Conservation (phyloP, 1,284 basidiomycete species). For the Hypsizygus ulmarius region DNA sequence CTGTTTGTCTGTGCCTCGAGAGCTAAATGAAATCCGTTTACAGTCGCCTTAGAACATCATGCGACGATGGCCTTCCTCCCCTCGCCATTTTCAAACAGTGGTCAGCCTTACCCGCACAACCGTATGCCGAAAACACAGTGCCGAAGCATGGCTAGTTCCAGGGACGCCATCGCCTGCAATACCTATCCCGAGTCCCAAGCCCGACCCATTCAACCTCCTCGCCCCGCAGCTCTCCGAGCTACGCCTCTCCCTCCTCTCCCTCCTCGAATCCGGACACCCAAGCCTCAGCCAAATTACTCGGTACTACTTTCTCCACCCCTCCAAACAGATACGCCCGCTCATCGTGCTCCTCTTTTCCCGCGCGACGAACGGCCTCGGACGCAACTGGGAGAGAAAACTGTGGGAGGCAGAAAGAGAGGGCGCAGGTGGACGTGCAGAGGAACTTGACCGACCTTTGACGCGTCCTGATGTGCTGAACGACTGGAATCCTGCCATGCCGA, state of each 20-base stretch:
- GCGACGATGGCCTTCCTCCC: slow-evolving; percentile 11
- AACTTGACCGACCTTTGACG: slow-evolving; percentile 69
- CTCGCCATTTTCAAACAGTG: slow-evolving; percentile 6
- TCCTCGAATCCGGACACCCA: slow-evolving; percentile 88
- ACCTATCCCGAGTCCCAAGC: slow-evolving; percentile 1
- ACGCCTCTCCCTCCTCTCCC: slow-evolving; percentile 70
- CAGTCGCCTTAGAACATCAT: neutral
- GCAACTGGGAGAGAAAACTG: slow-evolving; percentile 52
- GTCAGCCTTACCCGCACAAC: slow-evolving; percentile 6
- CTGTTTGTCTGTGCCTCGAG: no score
- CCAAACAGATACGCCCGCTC: slow-evolving; percentile 91
- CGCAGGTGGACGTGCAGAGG: slow-evolving; percentile 46
- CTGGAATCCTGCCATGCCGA: slow-evolving; percentile 78
- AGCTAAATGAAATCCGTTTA: no score
- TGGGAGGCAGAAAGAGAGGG: slow-evolving; percentile 52
- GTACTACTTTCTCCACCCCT: slow-evolving; percentile 91
- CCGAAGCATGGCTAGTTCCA: no score
- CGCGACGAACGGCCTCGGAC: slow-evolving; percentile 88
- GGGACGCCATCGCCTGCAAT: neutral
- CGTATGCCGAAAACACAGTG: neutral
- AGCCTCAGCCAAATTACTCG: slow-evolving; percentile 86
- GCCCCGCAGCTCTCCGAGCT: slow-evolving; percentile 73
- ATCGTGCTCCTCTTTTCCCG: slow-evolving; percentile 88
- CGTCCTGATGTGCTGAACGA: slow-evolving; percentile 82
- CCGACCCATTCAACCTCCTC: slow-evolving; percentile 69